A percentile compares a stretch with the other conserved stretches of the same genome.
phyloP scores from a whole-genome alignment of 2,329 filamentous ascomycete genomes.

The Phyllosticta citrichinensis region DNA sequence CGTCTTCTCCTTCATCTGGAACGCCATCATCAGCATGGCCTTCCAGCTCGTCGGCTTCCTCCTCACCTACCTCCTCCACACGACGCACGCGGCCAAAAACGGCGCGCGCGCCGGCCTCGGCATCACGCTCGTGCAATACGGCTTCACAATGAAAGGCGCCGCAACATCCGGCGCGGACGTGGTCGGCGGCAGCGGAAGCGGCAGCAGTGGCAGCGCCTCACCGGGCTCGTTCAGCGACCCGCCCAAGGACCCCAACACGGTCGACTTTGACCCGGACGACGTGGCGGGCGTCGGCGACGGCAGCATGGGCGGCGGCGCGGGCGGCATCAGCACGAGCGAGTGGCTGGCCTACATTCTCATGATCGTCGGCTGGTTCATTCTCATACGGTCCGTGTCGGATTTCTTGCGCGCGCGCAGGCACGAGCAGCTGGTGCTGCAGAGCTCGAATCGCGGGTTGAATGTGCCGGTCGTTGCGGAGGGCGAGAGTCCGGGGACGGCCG shows the following conservation, averaged over 20 bases:
- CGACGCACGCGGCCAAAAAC: slow-evolving; percentile 95
- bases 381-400: slow-evolving; percentile 88
- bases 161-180: slow-evolving; percentile 24
- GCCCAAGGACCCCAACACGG: slow-evolving; percentile 79
- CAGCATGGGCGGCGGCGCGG: slow-evolving; percentile 28
- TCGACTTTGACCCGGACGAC: slow-evolving; percentile 70
- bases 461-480: slow-evolving; percentile 80
- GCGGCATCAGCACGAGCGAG: slow-evolving; percentile 62
- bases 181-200: background rate
- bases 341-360: slow-evolving; percentile 90
- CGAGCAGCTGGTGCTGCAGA: slow-evolving; percentile 86
- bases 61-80: slow-evolving; percentile 94
- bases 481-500: slow-evolving; percentile 38
- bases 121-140: slow-evolving; percentile 91
- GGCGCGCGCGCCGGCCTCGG: slow-evolving; percentile 89
- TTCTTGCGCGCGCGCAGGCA: slow-evolving; percentile 81
- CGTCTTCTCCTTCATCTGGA: slow-evolving; percentile 81
- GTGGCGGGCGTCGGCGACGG: slow-evolving; percentile 41
- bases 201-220: background rate
- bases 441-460: slow-evolving; percentile 76
- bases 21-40: slow-evolving; percentile 92
- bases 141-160: slow-evolving; percentile 78
- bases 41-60: slow-evolving; percentile 97
- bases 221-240: slow-evolving; percentile 43
- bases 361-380: slow-evolving; percentile 96